Evolutionary conservation across 176 grass and related monocot species (phyloP), one percentile per base, ranked within the genome.

Genomic region (Pontederia paniculata): DNA sequence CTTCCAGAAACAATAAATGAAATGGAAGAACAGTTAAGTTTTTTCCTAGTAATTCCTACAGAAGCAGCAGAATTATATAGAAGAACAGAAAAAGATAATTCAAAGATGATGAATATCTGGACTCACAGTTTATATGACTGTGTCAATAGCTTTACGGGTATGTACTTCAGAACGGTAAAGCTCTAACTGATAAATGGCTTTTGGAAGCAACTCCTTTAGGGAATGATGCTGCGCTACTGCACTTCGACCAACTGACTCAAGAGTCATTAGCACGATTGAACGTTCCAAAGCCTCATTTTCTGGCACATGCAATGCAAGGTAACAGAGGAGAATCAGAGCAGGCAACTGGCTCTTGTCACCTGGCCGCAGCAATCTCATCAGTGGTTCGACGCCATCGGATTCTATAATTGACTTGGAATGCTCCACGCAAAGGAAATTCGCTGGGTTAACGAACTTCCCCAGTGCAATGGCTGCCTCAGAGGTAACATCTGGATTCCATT

Each of bases 341-440:
- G 66, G 66, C 51, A 69, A 23, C 15, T 56, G 66, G 18, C 17
- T 57, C 66, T 69, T 69, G 17, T 69, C 42, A 2, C 37, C 66
- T 2, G 66, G 42, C 66, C 66, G 18, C 51, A 69, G 52, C 51
- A 69, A 31, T 13, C 66, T 69, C 66, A 69, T 69, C 52, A 69
- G 16, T 9, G 50, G 19, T 0, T 37, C 52, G 8, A 69, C 42
- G 18, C 41, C 50, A 0, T 43, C 66, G 8, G 45, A 69, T 20
- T 69, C 66, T 21, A 57, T 16, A 19, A 69, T 56, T 9, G 41
- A 41, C 66, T 44, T 46, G 37, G 50, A 55, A 43, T 69, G 66
- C 66, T 55, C 52, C n/a, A 56, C 37, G 12, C 51, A 52, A 13
- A 69, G 52, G 12, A 46, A 56, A 14, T 69, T 69, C 14, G 45